Evolutionary conservation across 2,329 filamentous ascomycete genomes (phyloP), one percentile per base, ranked within the genome.

Genomic region (Fusarium sp.): DNA sequence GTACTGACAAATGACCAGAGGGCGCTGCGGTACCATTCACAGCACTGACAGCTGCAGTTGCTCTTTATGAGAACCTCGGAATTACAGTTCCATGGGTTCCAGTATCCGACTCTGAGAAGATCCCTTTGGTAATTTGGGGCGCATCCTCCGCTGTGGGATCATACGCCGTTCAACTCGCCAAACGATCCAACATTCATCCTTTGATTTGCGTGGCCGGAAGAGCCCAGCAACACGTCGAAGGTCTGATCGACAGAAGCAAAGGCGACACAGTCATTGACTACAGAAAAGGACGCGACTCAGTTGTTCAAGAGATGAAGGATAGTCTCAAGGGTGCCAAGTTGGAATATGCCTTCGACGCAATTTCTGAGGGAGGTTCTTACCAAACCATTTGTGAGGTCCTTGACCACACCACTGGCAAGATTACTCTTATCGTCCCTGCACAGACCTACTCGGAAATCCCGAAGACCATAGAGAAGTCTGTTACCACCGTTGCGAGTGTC

Each of bases 201-300:
- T 59, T 71, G 22, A 71, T 71, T 2, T 71, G 68, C 32, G 18
- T 71, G 18, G 68, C 68, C 15, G 68, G 68, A 20, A 51, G 59
- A 6, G 64, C 67, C 1, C 49, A 68, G 8, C 53, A 68, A 3
- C 29, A 71, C 12, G 64, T 71, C 0, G 59, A 69, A 22, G 50
- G 5, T 11, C 9, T 71, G 2, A 68, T 70, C 12, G 53, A 68
- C 24, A 49, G 42, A 8, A 22, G 10, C 16, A 69, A 51, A 34
- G 68, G 68, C 5, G 68, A 71, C n/a, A 51, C 29, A 4, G 58
- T 71, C 1, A 66, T 71, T 22, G 68, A 71, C 46, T 71, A 69
- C 24, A 67, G 59, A 11, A 65, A 45, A 16, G 68, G 68, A 0
- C 49, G 30, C 1, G 3, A 25, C 0, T 3, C n/a, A 1, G 68